A percentile compares a stretch with the other conserved stretches of the same genome.
These are phyloP conservation scores for Ogataea philodendri DNA, from an alignment of 805 yeast genomes.

Conservation along the genomic window DNA sequence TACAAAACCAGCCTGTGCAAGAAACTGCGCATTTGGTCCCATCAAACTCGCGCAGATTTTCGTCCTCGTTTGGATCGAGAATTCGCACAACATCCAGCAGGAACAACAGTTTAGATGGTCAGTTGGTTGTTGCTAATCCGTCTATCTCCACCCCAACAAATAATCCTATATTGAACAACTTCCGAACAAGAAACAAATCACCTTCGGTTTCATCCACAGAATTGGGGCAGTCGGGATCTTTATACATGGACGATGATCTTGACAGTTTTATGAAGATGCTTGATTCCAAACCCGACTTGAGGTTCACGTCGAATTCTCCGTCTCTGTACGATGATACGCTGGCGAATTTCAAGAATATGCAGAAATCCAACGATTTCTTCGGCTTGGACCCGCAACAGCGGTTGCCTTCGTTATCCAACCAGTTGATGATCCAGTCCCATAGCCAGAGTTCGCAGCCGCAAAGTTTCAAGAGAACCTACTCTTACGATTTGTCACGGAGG, in stretches of 20 bases:
- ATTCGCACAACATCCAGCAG: conserved; percentile 28
- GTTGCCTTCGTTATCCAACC: conserved; percentile 9
- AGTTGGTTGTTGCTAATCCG: conserved; percentile 11
- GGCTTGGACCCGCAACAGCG: conserved; percentile 14
- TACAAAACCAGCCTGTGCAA: conserved; percentile 10
- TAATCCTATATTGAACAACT: conserved; percentile 27
- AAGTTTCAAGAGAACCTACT: conserved; percentile 18
- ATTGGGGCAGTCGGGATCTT: conserved; percentile 27
- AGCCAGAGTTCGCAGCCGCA: conserved; percentile 11
- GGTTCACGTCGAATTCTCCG: conserved; percentile 30
- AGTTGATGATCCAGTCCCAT: conserved; percentile 8
- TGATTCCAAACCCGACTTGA: conserved; percentile 37
- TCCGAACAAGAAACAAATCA: conserved; percentile 25
- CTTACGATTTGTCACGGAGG: conserved; percentile 17
- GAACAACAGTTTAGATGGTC: conserved; percentile 32
- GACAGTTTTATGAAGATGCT: conserved; percentile 36
- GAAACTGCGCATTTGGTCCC: conserved; percentile 18
- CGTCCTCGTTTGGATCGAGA: conserved; percentile 73
- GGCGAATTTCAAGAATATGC: conserved; percentile 29
- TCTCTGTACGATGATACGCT: conserved; percentile 30
- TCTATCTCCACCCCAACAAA: conserved; percentile 17
- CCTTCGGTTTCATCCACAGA: conserved; percentile 27
- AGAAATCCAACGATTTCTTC: conserved; percentile 29
- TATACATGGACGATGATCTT: conserved; percentile 34
- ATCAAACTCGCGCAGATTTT: conserved; percentile 52